phyloP scores from a whole-genome alignment of 2,329 filamentous ascomycete species.

The Trichothecium sympodiale region DNA sequence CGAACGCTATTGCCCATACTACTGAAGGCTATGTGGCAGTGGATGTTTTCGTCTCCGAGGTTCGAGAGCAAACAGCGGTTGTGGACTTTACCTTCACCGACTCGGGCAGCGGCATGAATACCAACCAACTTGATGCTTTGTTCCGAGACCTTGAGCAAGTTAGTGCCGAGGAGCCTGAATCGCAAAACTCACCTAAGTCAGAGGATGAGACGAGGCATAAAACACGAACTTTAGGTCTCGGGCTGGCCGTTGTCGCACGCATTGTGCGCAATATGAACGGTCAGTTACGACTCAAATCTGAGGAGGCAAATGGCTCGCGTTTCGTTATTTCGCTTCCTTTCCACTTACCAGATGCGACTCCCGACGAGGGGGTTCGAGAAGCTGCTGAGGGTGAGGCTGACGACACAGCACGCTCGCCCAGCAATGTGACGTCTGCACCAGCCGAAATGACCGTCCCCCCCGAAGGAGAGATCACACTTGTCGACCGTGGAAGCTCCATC shows the following conservation, averaged over 20 bases:
- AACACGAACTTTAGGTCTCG: conserved; percentile 56
- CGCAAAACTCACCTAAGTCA: conserved; percentile 7
- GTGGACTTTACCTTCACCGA: conserved; percentile 70
- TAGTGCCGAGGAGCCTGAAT: conserved; percentile 29
- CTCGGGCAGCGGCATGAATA: conserved; percentile 63
- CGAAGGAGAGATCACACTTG: conserved; percentile 49
- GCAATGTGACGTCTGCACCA: conserved; percentile 10
- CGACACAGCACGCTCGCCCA: conserved; percentile 3
- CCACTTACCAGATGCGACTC: conserved; percentile 35
- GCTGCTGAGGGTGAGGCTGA: conserved; percentile 1
- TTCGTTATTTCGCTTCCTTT: conserved; percentile 77
- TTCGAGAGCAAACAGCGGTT: conserved; percentile 40
- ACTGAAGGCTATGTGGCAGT: conserved; percentile 54
- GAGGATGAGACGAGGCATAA: conserved; percentile 18
- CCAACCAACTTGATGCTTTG: conserved; percentile 42
- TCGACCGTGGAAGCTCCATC: conserved; percentile 32
- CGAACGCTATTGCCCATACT: conserved; percentile 78
- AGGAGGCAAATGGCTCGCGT: conserved; percentile 69
- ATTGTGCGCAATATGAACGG: conserved; percentile 87
- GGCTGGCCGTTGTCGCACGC: conserved; percentile 77
- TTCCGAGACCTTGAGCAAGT: conserved; percentile 52
- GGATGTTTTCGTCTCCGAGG: conserved; percentile 53
- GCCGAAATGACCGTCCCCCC: conserved; percentile 16
- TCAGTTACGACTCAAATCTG: conserved; percentile 73
- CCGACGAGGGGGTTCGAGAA: conserved; percentile 3